phyloP scores from a whole-genome alignment of 73 alveolate genomes.

The Stentor roeselii region DNA sequence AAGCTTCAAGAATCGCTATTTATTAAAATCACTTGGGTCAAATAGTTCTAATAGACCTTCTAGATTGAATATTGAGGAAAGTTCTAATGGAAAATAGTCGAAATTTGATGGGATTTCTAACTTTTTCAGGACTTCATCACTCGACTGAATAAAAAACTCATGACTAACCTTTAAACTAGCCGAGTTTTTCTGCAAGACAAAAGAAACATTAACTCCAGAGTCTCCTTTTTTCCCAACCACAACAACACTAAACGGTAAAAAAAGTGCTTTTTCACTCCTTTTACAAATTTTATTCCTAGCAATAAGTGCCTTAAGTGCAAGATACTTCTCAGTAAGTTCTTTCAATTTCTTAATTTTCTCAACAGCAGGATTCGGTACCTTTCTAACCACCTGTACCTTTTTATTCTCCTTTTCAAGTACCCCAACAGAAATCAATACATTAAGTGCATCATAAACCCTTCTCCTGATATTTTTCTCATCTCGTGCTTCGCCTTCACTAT shows the following conservation, averaged over 20 bases:
- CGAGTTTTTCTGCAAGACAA: neutral
- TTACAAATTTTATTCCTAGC: neutral
- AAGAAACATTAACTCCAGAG: neutral
- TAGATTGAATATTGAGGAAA: no score
- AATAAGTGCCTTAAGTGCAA: neutral
- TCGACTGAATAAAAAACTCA: neutral
- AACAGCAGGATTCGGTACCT: neutral
- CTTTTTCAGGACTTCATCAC: neutral
- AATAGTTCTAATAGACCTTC: no score
- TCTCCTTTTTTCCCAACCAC: neutral
- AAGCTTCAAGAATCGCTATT: no score
- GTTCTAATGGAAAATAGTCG: no score
- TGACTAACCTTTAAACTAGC: neutral
- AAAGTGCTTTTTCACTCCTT: neutral
- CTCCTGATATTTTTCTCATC: constrained; percentile 84
- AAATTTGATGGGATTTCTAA: no score
- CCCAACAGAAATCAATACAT: constrained; percentile 76
- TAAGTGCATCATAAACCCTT: constrained; percentile 88
- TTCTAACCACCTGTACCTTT: constrained; percentile 42
- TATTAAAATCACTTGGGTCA: no score
- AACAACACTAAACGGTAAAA: neutral
- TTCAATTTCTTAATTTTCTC: constrained; percentile 13
- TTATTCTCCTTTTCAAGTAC: constrained; percentile 66
- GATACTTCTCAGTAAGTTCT: neutral
- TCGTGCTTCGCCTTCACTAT: constrained; percentile 41